Percentiles rank a stretch among this genome's conserved stretches.
Evolutionary conservation across 2,329 filamentous ascomycete species (phyloP).

Genomic region (Trichoderma simmonsii): DNA sequence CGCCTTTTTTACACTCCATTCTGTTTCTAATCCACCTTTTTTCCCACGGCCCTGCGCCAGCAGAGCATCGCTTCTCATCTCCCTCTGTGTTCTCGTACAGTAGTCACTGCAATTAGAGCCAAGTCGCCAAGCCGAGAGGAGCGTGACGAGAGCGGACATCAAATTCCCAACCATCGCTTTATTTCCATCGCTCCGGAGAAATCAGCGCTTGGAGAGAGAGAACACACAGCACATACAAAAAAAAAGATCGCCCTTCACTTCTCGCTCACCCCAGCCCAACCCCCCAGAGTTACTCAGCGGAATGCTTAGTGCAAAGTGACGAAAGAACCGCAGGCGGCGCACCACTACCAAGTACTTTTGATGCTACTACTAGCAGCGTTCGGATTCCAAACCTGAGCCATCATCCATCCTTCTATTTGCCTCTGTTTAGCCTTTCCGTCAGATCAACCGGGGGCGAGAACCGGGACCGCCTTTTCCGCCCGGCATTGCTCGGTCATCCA

Average conservation of each 20-base stretch:
- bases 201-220: neutral
- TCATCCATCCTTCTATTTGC: neutral
- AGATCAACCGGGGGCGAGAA: conserved; percentile 16
- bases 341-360: neutral
- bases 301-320: conserved; percentile 16
- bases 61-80: neutral
- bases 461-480: conserved; percentile 17
- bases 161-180: neutral
- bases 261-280: neutral
- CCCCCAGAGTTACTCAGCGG: conserved; percentile 8
- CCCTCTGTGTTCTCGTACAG: neutral
- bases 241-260: neutral
- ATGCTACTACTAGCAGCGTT: conserved; percentile 1
- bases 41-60: neutral
- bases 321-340: conserved; percentile 13
- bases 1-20: neutral
- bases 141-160: neutral
- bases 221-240: neutral
- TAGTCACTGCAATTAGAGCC: neutral
- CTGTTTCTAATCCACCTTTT: neutral
- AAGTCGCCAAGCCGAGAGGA: neutral
- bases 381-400: neutral
- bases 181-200: neutral
- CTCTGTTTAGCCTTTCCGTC: conserved; percentile 6
- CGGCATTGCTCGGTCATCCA: conserved; percentile 28